phyloP scores from a whole-genome alignment of 306 rosid species.

The Glycine soja region DNA sequence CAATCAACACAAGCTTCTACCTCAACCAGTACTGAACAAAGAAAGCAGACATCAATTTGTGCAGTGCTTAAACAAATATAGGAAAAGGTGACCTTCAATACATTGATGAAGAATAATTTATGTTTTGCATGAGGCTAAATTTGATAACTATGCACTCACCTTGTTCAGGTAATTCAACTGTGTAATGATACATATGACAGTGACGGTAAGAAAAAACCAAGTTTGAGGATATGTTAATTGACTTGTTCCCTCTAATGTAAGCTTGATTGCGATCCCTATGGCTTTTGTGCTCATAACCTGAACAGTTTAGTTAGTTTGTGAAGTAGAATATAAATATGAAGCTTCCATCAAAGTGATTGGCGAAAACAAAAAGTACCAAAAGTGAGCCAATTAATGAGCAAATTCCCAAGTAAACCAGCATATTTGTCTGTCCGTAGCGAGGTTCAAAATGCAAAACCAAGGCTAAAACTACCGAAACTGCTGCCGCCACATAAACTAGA shows the following conservation, averaged over 20 bases:
- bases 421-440: constrained; percentile 72
- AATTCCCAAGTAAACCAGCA: constrained; percentile 73
- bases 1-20: neutral
- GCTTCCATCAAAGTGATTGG: neutral
- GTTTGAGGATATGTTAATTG: constrained; percentile 75
- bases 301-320: constrained; percentile 14
- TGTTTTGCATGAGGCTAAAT: neutral
- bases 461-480: constrained; percentile 66
- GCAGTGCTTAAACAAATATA: no score
- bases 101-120: no score
- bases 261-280: constrained; percentile 72
- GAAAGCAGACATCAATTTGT: neutral
- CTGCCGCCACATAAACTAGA: constrained; percentile 62
- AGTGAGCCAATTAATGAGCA: constrained; percentile 85
- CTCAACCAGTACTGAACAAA: neutral
- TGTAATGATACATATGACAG: constrained; percentile 18
- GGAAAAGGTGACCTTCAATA: no score
- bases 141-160: neutral
- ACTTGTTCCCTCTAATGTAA: constrained; percentile 70
- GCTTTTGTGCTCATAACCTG: constrained; percentile 91
- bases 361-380: constrained; percentile 56
- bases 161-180: constrained; percentile 29
- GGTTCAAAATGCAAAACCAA: constrained; percentile 79
- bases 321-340: constrained; percentile 11
- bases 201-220: constrained; percentile 21